Evolutionary conservation across 306 rosid species (phyloP).

Genomic region (Prunus campanulata): DNA sequence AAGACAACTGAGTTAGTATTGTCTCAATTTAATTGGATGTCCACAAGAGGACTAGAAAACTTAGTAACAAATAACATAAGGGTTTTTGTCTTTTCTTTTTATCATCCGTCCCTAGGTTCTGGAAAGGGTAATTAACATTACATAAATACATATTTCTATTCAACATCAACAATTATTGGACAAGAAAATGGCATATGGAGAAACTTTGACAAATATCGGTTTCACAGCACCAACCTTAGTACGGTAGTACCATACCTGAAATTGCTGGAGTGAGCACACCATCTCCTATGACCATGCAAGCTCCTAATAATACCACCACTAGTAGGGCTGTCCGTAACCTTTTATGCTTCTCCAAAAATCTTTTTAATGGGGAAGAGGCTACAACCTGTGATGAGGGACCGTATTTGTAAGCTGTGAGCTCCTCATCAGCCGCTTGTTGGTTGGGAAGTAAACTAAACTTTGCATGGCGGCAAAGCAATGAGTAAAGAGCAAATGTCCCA

Average conservation of each 20-base stretch:
- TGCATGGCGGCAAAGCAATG: conserved; percentile 81
- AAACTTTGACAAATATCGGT: background rate
- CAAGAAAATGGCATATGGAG: background rate
- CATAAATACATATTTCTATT: background rate
- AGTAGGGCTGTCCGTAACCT: conserved; percentile 64
- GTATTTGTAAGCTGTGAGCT: conserved; percentile 69
- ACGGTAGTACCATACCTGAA: conserved; percentile 48
- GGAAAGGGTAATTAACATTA: background rate
- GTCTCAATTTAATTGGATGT: background rate
- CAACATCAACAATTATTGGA: background rate
- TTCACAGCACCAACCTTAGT: conserved; percentile 3
- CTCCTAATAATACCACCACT: conserved; percentile 69
- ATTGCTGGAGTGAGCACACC: conserved; percentile 92
- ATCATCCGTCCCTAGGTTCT: background rate
- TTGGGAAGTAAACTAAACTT: conserved; percentile 82
- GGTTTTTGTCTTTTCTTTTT: background rate
- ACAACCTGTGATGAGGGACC: conserved; percentile 63
- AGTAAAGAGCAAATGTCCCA: conserved; percentile 88
- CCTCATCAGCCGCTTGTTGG: conserved; percentile 93
- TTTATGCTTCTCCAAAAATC: conserved; percentile 78
- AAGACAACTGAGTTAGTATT: background rate
- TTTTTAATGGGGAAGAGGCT: conserved; percentile 56
- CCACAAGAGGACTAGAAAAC: background rate
- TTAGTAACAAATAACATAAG: background rate
- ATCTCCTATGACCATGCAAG: conserved; percentile 90